A percentile compares a stretch with the other conserved stretches of the same genome.
These are phyloP conservation scores for Zygotorulaspora danielsina DNA, from an alignment of 805 yeast species.

Conservation along the genomic window DNA sequence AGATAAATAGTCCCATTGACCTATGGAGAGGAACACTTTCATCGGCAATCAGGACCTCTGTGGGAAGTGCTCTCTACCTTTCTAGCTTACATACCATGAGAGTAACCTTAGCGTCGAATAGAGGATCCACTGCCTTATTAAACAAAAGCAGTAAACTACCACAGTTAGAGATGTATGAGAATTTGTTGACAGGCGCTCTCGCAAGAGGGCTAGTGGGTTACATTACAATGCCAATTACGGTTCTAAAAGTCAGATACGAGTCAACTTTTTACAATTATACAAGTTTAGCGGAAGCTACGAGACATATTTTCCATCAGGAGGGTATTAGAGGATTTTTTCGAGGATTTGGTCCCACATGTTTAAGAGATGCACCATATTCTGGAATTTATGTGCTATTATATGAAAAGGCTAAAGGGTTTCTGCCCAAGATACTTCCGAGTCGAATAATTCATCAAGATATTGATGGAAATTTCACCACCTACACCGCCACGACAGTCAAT, in stretches of 20 bases:
- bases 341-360: conserved; percentile 82
- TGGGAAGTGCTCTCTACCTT: conserved; percentile 85
- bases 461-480: conserved; percentile 30
- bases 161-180: conserved; percentile 61
- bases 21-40: conserved; percentile 95
- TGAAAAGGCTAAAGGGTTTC: conserved; percentile 60
- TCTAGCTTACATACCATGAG: conserved; percentile 65
- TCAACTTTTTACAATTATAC: conserved; percentile 69
- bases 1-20: conserved; percentile 40
- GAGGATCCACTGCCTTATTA: conserved; percentile 5
- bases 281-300: conserved; percentile 57
- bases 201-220: conserved; percentile 81
- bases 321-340: conserved; percentile 70
- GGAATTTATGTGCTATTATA: conserved; percentile 85
- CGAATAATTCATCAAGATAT: conserved; percentile 16
- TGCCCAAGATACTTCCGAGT: conserved; percentile 43
- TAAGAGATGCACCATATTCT: conserved; percentile 94
- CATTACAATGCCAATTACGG: conserved; percentile 90
- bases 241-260: conserved; percentile 84
- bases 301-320: conserved; percentile 48
- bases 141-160: conserved; percentile 52
- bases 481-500: conserved; percentile 57
- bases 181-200: conserved; percentile 69
- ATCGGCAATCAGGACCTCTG: conserved; percentile 80
- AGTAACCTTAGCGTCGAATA: conserved; percentile 41